Base-by-base conservation (phyloP, 441 rosid genomes). In the Bruguiera hainesii region DNA sequence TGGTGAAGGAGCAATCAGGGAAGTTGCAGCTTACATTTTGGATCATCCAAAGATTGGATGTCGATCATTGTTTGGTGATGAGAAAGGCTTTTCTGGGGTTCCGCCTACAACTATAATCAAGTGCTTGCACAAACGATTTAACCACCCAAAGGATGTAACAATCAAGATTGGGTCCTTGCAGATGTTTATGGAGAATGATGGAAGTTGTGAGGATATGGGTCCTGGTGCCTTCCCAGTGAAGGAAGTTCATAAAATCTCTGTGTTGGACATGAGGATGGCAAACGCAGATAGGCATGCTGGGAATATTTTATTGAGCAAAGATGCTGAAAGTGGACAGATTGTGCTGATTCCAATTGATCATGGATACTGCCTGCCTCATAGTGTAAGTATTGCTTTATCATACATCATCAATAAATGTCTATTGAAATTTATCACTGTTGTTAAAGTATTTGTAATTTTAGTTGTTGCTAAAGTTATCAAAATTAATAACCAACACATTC, bases 211-310 rank as follows among this genome's bases (percentile, higher is more conserved):
- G 72, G 96, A 91, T 78, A 84, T 87, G 78, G 97, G 96, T 74
- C 91, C 90, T 35, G 73, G 82, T 64, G 71, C 84, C 26, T 89
- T 91, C 74, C 96, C 97, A 0, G 73, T 82, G 18, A 82, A 89
- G 58, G 90, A 91, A 81, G 96, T 91, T 49, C 97, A 87, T 66
- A 91, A 89, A 72, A 89, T 91, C 6, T 76, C 87, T 29, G 90
- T 89, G 6, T 50, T 89, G 72, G 97, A 87, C 80, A 82, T 91
- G 39, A 84, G 97, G 70, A 71, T 88, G 78, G 93, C 97, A 13
- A 91, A 91, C 64, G 93, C 91, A 7, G 96, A 91, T 73, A 79
- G 97, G 73, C 97, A 91, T 76, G 87, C 85, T 76, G 96, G 97
- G 2, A 91, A 91, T 68, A 87, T 91, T 61, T 69, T 91, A 51